Evolutionary conservation across 2,329 filamentous ascomycete species (phyloP).

Genomic region (Tolypocladium endophyticum): DNA sequence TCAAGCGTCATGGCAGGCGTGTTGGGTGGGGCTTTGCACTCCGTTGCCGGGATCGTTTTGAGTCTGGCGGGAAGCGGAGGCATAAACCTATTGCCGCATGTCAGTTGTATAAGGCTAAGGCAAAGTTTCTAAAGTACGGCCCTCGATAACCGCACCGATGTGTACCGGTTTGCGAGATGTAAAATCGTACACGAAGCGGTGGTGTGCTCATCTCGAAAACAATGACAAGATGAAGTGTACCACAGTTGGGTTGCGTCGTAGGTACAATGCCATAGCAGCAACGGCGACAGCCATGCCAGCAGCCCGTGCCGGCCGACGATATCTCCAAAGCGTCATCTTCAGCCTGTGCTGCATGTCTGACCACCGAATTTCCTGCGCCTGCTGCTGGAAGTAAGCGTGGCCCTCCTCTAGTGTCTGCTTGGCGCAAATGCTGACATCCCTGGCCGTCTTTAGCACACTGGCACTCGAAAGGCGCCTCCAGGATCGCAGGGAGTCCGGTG

Average conservation of each 20-base stretch:
- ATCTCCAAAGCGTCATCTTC: slow-evolving; percentile 40
- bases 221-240: slow-evolving; percentile 15
- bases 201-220: slow-evolving; percentile 9
- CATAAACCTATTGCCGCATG: neutral
- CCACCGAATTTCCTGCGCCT: slow-evolving; percentile 61
- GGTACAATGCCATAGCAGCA: slow-evolving; percentile 56
- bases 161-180: too few species aligned
- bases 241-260: slow-evolving; percentile 38
- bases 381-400: slow-evolving; percentile 54
- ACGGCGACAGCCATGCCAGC: slow-evolving; percentile 56
- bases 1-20: neutral
- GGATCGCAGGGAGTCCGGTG: slow-evolving; percentile 59
- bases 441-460: slow-evolving; percentile 80
- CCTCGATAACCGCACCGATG: neutral
- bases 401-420: slow-evolving; percentile 56
- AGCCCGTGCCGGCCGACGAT: slow-evolving; percentile 53
- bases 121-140: neutral
- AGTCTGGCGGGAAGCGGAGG: neutral
- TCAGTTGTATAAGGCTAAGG: neutral
- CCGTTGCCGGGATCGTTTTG: neutral
- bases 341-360: slow-evolving; percentile 36
- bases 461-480: slow-evolving; percentile 64
- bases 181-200: neutral
- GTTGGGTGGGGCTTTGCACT: neutral
- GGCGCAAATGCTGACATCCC: slow-evolving; percentile 35